phyloP scores from a whole-genome alignment of 805 yeast species.

The Starmera quercuum region DNA sequence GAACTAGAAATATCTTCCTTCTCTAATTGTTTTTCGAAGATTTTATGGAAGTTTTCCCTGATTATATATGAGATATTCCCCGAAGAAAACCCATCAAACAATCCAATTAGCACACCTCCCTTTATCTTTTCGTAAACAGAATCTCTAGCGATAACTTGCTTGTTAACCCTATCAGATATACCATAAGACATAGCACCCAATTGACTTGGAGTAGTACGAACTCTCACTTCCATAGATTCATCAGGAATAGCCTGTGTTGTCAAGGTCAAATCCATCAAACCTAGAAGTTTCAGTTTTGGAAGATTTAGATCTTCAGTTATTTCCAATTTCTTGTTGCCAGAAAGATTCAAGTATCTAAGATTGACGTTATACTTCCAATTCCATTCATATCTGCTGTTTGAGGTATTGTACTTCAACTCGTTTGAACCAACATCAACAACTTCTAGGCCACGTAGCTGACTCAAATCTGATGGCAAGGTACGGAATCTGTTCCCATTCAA shows the following conservation, averaged over 20 bases:
- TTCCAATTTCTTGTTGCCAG: constrained; percentile 89
- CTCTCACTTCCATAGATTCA: constrained; percentile 72
- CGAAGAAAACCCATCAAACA: constrained; percentile 74
- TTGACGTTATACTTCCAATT: constrained; percentile 86
- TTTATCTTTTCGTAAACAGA: constrained; percentile 81
- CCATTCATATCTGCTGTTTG: constrained; percentile 96
- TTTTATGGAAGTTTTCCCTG: constrained; percentile 62
- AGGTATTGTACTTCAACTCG: constrained; percentile 81
- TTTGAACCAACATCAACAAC: constrained; percentile 89
- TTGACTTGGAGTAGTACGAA: constrained; percentile 83
- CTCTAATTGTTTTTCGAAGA: constrained; percentile 60
- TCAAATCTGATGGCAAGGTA: constrained; percentile 82
- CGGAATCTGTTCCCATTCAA: constrained; percentile 81
- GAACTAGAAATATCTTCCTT: constrained; percentile 57
- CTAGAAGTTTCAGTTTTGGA: constrained; percentile 64
- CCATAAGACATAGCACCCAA: constrained; percentile 77
- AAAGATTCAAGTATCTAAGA: constrained; percentile 74
- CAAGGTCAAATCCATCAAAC: constrained; percentile 91
- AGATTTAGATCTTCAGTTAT: constrained; percentile 77
- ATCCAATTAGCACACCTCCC: constrained; percentile 69
- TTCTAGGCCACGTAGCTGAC: constrained; percentile 53
- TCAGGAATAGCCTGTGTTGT: constrained; percentile 88
- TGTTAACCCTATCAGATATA: constrained; percentile 82
- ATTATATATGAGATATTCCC: constrained; percentile 64
- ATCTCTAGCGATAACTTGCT: constrained; percentile 68